phyloP scores from a whole-genome alignment of 1,284 basidiomycete species.

The Fomitopsis schrenkii region DNA sequence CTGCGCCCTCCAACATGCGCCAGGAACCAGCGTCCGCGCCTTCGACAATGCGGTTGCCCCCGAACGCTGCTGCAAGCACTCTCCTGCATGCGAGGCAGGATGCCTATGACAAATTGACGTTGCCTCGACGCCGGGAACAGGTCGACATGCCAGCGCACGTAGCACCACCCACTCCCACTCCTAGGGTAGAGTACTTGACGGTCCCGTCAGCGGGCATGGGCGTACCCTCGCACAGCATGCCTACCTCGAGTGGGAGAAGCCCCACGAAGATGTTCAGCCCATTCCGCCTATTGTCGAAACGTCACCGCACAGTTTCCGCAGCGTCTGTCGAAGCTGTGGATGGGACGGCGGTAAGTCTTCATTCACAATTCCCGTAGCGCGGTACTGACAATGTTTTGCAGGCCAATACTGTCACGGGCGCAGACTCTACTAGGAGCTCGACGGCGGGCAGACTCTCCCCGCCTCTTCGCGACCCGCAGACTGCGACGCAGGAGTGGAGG shows the following conservation, averaged over 20 bases:
- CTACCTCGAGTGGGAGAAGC: slow-evolving; percentile 32
- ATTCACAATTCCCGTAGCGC: neutral
- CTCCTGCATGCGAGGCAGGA: slow-evolving; percentile 9
- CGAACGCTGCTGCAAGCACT: slow-evolving; percentile 1
- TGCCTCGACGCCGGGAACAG: neutral
- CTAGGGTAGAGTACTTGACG: neutral
- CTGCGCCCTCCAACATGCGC: neutral
- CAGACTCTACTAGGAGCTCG: slow-evolving; percentile 59
- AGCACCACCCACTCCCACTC: neutral
- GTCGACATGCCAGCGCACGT: neutral
- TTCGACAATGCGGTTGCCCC: neutral
- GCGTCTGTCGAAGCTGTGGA: slow-evolving; percentile 72
- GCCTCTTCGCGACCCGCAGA: slow-evolving; percentile 54
- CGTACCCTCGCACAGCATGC: slow-evolving; percentile 7
- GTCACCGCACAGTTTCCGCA: slow-evolving; percentile 64
- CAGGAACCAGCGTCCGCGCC: slow-evolving; percentile 12
- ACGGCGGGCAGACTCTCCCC: slow-evolving; percentile 53
- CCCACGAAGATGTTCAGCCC: slow-evolving; percentile 49
- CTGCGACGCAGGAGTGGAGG: slow-evolving; percentile 66
- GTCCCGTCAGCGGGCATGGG: slow-evolving; percentile 3
- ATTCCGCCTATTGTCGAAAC: slow-evolving; percentile 57
- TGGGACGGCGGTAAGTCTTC: slow-evolving; percentile 62
- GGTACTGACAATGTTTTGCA: slow-evolving; percentile 22
- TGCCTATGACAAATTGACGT: neutral
- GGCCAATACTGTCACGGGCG: slow-evolving; percentile 72